Base-by-base conservation (phyloP, 176 grass and related monocot species). In the Triticum urartu region DNA sequence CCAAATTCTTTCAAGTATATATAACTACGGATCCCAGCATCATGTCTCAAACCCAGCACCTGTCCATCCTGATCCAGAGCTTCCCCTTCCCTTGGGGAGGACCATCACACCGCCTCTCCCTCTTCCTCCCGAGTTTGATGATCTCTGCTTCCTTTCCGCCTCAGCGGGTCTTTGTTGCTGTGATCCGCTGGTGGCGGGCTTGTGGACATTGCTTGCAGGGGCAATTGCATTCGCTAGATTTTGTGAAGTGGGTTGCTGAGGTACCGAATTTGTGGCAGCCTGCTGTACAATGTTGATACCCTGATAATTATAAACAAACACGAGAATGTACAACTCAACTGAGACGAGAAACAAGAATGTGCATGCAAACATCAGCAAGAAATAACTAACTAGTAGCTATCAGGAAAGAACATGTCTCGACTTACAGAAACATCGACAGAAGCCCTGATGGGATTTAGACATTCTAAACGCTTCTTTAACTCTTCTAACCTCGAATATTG, bases 401-500 rank as follows among this genome's bases (percentile, higher is more conserved):
- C 65, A 50, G 52, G 40, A 79, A 80, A 67, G 6, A 75, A 34
- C 72, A 22, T 77, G 11, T 52, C 22, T 62, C 47, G 10, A 85
- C 87, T 92, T 91, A 98, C 93, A 14, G 84, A 81, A 81, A 61
- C 88, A 86, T 92, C 90, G 32, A 86, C 83, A 76, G 89, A 92
- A 66, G 58, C 72, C 82, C 88, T 91, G 75, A 48, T 84, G 24
- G 91, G 96, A 87, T 95, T 95, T 33, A 98, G 79, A 83, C 88
- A 89, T 74, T 95, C 91, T 80, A 98, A 82, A 65, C 93, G 88
- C 70, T 86, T 95, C 73, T 95, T 98, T 91, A 95, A 83, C 34
- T 98, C 91, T 75, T 95, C 93, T 79, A 98, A 82, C 89, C 93
- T 98, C 56, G 90, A 71, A 89, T 71, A 94, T 83, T 98, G 93